Evolutionary conservation across 768 basidiomycete genomes (phyloP), one percentile per base, ranked within the genome.

Genomic region (Neoboletus magnificus): DNA sequence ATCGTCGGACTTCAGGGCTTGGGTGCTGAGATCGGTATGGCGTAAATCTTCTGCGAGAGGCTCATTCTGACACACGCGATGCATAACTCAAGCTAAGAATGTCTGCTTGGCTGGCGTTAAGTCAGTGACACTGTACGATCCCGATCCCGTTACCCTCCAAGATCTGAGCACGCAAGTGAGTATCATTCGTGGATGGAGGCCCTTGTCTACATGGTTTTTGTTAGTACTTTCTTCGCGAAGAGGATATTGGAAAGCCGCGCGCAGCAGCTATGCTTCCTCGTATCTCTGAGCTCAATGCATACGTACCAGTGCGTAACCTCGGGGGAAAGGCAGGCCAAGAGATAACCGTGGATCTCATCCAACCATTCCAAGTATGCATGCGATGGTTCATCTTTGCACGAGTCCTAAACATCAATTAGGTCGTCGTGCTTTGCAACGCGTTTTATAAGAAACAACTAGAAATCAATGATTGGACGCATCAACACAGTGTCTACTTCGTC

Each of bases 41-140:
- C 23, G 27, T 27, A 27, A 35, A 44, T 50, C 37, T 36, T 41
- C 23, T 58, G 46, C 29, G 6, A 50, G 50, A 48, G 22, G 35
- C 23, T 58, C 32, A 44, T 41, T 12, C 60, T 65, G 35, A 66
- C 50, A 44, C 22, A 25, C 2, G 5, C 20, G 6, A 35, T 23
- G 39, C 55, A 63, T 62, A 63, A 55, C 44, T 39, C 27, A 56
- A 61, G 96, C 97, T 58, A 99, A 99, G 79, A 93, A 99, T 69
- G 79, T 98, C 53, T 87, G 84, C 52, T 80, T 99, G 52, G 97
- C 97, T 47, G 97, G 97, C 54, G 97, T 99, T 48, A 98, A 97
- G 75, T 93, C 92, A 7, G 96, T 98, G 30, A 95, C 95, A 6
- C 81, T 98, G 53, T 98, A 84, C 68, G 97, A 99, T 73, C 95